Conservation (phyloP, 176 grass and related monocot genomes). For the Rhynchospora breviuscula region DNA sequence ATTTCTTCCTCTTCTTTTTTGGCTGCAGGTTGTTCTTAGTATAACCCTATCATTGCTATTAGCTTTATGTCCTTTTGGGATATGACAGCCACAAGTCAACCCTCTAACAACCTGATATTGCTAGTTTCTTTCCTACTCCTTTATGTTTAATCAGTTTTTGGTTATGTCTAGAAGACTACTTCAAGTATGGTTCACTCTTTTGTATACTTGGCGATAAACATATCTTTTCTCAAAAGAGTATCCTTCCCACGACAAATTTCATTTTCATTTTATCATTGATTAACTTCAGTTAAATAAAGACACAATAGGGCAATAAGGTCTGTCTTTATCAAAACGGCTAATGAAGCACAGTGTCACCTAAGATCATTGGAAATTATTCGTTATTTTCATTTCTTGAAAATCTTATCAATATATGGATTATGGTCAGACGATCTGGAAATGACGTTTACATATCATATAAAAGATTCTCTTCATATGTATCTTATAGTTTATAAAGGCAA, state of each 20-base stretch:
- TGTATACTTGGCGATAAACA: slow-evolving; percentile 10
- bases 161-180: slow-evolving; percentile 21
- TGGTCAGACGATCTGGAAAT: not conserved
- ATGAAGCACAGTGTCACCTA: not conserved
- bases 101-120: slow-evolving; percentile 47
- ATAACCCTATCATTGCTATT: slow-evolving; percentile 44
- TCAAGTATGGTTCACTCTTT: slow-evolving; percentile 23
- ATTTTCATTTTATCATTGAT: not conserved
- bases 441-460: not conserved
- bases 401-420: not conserved
- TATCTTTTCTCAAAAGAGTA: slow-evolving; percentile 4
- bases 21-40: slow-evolving; percentile 19
- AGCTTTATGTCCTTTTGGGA: slow-evolving; percentile 37
- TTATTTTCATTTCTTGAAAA: not conserved
- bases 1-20: not conserved
- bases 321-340: not conserved
- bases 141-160: slow-evolving; percentile 24
- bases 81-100: slow-evolving; percentile 48
- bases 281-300: not conserved
- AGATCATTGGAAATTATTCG: not conserved
- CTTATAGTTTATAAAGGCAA: not conserved
- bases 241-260: not conserved
- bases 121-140: slow-evolving; percentile 46
- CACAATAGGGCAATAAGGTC: not conserved
- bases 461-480: not conserved